Percentiles rank a stretch among this genome's conserved stretches.
phyloP scores from a whole-genome alignment of 192 early-diverging fungal species.

The Coemansia sp. region DNA sequence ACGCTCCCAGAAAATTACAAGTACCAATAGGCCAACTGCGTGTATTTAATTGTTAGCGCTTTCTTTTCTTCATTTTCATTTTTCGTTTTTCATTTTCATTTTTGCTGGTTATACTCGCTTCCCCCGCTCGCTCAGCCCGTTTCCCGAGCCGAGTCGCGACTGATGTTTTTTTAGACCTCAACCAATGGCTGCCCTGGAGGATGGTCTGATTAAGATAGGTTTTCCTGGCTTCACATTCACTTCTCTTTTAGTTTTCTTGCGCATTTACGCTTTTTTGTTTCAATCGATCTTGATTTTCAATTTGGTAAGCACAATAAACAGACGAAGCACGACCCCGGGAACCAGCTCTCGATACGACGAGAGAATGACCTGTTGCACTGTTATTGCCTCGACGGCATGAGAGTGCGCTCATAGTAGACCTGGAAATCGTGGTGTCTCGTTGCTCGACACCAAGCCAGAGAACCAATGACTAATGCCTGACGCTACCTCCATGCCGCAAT shows the following conservation, averaged over 20 bases:
- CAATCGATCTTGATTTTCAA: background rate
- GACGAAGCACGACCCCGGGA: background rate
- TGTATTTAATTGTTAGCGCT: constrained; percentile 3
- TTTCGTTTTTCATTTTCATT: background rate
- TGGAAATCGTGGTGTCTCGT: background rate
- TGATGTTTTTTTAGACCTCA: background rate
- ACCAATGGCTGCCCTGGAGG: no score
- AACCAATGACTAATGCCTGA: background rate
- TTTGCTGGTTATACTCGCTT: background rate
- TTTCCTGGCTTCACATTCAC: background rate
- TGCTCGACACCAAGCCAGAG: background rate
- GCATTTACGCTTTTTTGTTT: constrained; percentile 1
- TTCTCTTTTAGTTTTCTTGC: background rate
- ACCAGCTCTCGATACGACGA: background rate
- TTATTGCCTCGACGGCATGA: background rate
- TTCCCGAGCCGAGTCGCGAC: background rate
- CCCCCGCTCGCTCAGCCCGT: background rate
- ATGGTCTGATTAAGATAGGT: no score
- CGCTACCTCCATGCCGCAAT: background rate
- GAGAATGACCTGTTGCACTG: background rate
- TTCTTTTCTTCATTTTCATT: background rate
- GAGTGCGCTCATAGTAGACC: background rate
- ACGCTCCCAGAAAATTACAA: constrained; percentile 31
- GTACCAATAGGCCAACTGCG: constrained; percentile 8
- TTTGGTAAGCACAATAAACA: background rate